Conservation (phyloP, 202 grass and related monocot genomes). For the Miscanthus sacchariflorus region DNA sequence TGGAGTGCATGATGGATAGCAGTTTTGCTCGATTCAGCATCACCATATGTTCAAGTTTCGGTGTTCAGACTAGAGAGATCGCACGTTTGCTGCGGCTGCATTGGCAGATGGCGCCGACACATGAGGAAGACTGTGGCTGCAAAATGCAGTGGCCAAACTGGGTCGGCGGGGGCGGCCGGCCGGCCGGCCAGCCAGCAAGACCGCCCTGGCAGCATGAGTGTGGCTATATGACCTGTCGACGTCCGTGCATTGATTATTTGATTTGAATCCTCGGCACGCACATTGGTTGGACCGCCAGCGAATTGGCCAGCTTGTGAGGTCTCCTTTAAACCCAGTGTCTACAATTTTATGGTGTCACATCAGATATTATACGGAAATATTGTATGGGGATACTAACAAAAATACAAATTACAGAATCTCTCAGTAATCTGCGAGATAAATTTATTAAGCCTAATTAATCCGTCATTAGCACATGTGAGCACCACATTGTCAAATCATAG, state of each 20-base stretch:
- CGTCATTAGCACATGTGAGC: no score
- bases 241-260: not conserved
- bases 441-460: no score
- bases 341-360: no score
- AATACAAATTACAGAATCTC: no score
- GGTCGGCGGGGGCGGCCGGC: conserved; percentile 24
- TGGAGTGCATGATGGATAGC: not conserved
- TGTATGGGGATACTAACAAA: no score
- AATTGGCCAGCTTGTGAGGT: not conserved
- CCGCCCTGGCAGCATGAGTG: conserved; percentile 19
- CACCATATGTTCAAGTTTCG: not conserved
- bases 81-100: not conserved
- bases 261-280: not conserved
- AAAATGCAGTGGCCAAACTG: conserved; percentile 13
- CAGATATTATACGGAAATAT: no score
- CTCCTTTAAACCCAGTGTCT: no score
- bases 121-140: conserved; percentile 7
- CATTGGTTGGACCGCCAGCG: conserved; percentile 38
- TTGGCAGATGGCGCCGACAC: conserved; percentile 8
- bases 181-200: conserved; percentile 14
- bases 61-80: not conserved
- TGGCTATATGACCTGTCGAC: conserved; percentile 13
- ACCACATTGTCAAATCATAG: no score
- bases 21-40: not conserved
- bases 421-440: no score